Evolutionary conservation across 164 flowering plant species (phyloP).

Genomic region (Magnolia officinalis): DNA sequence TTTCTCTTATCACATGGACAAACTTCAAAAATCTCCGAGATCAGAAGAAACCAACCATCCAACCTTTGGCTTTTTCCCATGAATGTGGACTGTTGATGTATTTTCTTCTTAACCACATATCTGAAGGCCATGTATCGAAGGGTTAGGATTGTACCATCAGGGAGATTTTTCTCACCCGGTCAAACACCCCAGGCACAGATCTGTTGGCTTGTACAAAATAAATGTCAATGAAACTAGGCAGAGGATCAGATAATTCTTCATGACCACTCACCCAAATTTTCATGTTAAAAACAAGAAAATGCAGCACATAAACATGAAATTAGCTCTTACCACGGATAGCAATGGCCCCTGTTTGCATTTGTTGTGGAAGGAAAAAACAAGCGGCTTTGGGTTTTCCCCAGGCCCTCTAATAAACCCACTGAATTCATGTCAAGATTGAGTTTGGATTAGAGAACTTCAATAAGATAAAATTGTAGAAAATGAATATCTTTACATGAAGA

Average conservation of each 20-base stretch:
- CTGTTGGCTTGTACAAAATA: background rate
- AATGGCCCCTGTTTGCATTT: slow-evolving; percentile 87
- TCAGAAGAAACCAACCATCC: too few species aligned
- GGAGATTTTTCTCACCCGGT: too few species aligned
- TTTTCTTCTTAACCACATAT: too few species aligned
- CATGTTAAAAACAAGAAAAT: background rate
- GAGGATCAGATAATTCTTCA: too few species aligned
- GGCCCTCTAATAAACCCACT: slow-evolving; percentile 98
- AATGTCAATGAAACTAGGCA: background rate
- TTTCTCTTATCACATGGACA: too few species aligned
- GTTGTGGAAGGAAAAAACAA: slow-evolving; percentile 81
- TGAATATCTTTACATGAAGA: background rate
- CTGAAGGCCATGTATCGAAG: too few species aligned
- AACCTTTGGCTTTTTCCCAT: too few species aligned
- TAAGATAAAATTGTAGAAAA: background rate
- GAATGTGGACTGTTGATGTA: too few species aligned
- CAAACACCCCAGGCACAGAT: too few species aligned
- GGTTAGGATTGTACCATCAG: too few species aligned
- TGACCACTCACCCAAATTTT: background rate
- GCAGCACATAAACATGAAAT: background rate
- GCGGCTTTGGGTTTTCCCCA: slow-evolving; percentile 75
- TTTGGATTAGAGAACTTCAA: background rate
- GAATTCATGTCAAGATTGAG: slow-evolving; percentile 6
- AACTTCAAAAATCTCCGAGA: too few species aligned
- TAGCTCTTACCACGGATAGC: slow-evolving; percentile 74